Base-by-base conservation (phyloP, 2,329 filamentous ascomycete genomes). In the Lithohypha guttulata region DNA sequence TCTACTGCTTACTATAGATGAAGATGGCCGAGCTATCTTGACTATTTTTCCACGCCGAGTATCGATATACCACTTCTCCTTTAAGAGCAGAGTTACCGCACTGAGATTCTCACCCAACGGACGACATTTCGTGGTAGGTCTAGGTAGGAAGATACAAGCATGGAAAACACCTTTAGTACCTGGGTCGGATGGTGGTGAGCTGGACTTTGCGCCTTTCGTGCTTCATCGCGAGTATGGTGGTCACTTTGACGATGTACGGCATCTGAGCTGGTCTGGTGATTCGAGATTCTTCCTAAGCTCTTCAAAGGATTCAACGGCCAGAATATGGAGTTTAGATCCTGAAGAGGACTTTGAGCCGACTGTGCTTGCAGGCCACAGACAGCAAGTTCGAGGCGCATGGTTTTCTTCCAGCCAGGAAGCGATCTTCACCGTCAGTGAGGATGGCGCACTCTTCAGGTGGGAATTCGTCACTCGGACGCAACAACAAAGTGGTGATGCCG, bases 381-480 rank as follows among this genome's bases (percentile, higher is more conserved):
- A 95, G 60, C 80, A 75, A 11, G 83, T 98, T 2, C 72, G 93
- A 39, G 84, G 81, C n/a, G 87, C 87, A n/a, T 98, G 86, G 78
- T 98, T 98, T 57, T 93, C 87, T 1, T 79, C 81, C 45, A 79
- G 93, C 51, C 91, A 98, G 58, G 93, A 98, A 63, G 84, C 77
- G 29, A 93, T 98, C 39, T 98, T 91, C 58, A 96, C 91, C 0
- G 77, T 94, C 48, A 95, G 89, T 62, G 93, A 93, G 59, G 93
- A 98, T 59, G 93, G 91, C n/a, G 87, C 91, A 2, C 72, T 96
- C 1, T 96, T 96, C 54, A 75, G 83, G 48, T 98, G 91, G 91
- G 79, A 84, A 55, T 98, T 91, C 60, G 73, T 77, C 41, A 56
- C 73, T 41, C 68, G 77, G 54, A 66, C 75, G 55, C 63, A 74